phyloP scores from a whole-genome alignment of 805 yeast genomes.

The Candida pseudofarinosa region DNA sequence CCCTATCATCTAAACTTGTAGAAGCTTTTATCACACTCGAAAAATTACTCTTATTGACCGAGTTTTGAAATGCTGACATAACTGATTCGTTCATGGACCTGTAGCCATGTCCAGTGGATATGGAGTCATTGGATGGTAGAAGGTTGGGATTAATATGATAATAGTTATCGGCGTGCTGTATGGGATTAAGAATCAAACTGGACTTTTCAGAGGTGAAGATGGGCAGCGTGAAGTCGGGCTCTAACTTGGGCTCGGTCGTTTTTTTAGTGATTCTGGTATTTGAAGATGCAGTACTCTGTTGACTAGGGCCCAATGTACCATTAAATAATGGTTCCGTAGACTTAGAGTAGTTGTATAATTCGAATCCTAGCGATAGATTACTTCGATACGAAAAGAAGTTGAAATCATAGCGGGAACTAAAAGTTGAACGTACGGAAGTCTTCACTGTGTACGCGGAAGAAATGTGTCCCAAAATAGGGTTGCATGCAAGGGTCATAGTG shows the following conservation, averaged over 20 bases:
- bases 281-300: neutral
- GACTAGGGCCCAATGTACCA: neutral
- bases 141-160: conserved; percentile 2
- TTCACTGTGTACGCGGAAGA: conserved; percentile 84
- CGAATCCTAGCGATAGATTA: conserved; percentile 81
- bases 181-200: neutral
- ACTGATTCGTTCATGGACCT: conserved; percentile 27
- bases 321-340: neutral
- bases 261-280: neutral
- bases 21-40: conserved; percentile 71
- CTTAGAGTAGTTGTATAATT: conserved; percentile 57
- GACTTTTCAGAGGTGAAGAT: neutral
- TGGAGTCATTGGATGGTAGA: conserved; percentile 17
- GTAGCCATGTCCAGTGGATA: conserved; percentile 18
- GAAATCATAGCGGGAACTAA: conserved; percentile 83
- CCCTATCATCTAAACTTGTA: conserved; percentile 60
- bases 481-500: conserved; percentile 79
- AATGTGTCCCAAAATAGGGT: conserved; percentile 86
- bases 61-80: conserved; percentile 47
- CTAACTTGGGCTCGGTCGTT: neutral
- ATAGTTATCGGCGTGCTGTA: neutral
- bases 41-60: conserved; percentile 52
- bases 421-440: conserved; percentile 69
- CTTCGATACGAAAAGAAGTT: conserved; percentile 88
- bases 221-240: neutral